Evolutionary conservation across 805 yeast genomes (phyloP).

Genomic region (Spathaspora sp.): DNA sequence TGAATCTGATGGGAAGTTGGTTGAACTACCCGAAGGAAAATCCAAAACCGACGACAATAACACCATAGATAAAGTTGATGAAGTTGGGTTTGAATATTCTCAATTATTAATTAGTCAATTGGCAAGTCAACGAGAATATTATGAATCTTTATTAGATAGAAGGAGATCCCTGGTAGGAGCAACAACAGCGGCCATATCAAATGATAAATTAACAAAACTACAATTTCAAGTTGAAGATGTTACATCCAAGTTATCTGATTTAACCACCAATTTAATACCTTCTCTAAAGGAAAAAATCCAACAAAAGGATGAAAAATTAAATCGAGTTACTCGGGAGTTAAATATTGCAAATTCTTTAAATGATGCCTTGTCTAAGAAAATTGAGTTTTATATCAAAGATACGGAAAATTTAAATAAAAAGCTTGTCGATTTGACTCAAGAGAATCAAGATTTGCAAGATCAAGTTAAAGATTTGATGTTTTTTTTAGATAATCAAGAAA

Average conservation of each 20-base stretch:
- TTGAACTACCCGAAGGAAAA: slow-evolving; percentile 53
- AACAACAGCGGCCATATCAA: neutral
- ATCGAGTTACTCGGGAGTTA: slow-evolving; percentile 27
- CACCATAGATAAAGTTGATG: slow-evolving; percentile 43
- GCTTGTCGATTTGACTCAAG: slow-evolving; percentile 23
- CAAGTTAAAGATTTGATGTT: slow-evolving; percentile 80
- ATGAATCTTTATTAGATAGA: slow-evolving; percentile 45
- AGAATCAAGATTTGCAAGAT: slow-evolving; percentile 51
- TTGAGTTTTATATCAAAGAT: slow-evolving; percentile 28
- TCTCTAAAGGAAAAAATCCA: slow-evolving; percentile 28
- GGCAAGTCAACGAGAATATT: slow-evolving; percentile 82
- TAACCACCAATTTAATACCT: slow-evolving; percentile 28
- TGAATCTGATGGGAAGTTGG: slow-evolving; percentile 85
- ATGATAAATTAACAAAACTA: slow-evolving; percentile 15
- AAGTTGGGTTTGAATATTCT: slow-evolving; percentile 72
- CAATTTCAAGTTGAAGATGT: slow-evolving; percentile 28
- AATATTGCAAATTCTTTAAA: slow-evolving; percentile 28
- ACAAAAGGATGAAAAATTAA: slow-evolving; percentile 26
- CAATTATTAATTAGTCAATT: slow-evolving; percentile 74
- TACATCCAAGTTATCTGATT: slow-evolving; percentile 17
- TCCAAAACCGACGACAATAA: slow-evolving; percentile 2
- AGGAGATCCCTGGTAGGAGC: too few relatives aligned
- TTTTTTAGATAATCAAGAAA: slow-evolving; percentile 67
- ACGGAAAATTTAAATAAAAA: slow-evolving; percentile 22
- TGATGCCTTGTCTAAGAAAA: slow-evolving; percentile 36